These are phyloP conservation scores for Quercus bicolor DNA, from an alignment of 306 rosid species.

Conservation along the genomic window DNA sequence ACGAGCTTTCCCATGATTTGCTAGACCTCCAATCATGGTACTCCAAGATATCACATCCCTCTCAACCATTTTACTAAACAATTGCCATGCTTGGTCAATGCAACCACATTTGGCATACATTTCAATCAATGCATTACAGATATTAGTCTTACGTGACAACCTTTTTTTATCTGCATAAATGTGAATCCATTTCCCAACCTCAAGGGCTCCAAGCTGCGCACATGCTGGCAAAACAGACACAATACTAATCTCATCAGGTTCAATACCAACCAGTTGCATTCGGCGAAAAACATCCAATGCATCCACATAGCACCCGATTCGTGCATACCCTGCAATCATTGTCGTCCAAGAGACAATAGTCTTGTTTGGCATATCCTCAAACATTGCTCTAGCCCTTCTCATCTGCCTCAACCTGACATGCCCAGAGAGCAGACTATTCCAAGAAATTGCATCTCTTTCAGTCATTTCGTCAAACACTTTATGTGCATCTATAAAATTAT, in stretches of 20 bases:
- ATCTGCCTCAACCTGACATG: constrained; percentile 57
- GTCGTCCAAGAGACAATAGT: constrained; percentile 79
- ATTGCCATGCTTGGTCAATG: constrained; percentile 47
- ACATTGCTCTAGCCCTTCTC: constrained; percentile 49
- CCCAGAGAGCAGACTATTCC: constrained; percentile 74
- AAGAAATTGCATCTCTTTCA: constrained; percentile 52
- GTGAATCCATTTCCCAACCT: constrained; percentile 86
- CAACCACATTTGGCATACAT: constrained; percentile 84
- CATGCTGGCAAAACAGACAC: constrained; percentile 71
- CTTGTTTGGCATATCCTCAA: constrained; percentile 67
- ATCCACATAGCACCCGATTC: constrained; percentile 46
- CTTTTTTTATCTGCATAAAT: constrained; percentile 45
- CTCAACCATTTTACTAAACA: constrained; percentile 47
- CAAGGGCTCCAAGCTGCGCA: constrained; percentile 76
- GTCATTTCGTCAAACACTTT: constrained; percentile 59
- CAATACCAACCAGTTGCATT: constrained; percentile 68
- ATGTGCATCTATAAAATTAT: constrained; percentile 41
- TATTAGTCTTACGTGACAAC: constrained; percentile 28
- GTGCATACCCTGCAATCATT: constrained; percentile 63
- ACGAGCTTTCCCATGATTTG: constrained; percentile 60
- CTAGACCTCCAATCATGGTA: constrained; percentile 68
- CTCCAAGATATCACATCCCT: constrained; percentile 88
- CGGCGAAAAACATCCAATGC: constrained; percentile 59
- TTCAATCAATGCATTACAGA: constrained; percentile 72
- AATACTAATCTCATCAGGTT: constrained; percentile 72